A percentile compares a stretch with the other conserved stretches of the same genome.
phyloP scores from a whole-genome alignment of 2,329 filamentous ascomycete genomes.

The Onygenales sp. region DNA sequence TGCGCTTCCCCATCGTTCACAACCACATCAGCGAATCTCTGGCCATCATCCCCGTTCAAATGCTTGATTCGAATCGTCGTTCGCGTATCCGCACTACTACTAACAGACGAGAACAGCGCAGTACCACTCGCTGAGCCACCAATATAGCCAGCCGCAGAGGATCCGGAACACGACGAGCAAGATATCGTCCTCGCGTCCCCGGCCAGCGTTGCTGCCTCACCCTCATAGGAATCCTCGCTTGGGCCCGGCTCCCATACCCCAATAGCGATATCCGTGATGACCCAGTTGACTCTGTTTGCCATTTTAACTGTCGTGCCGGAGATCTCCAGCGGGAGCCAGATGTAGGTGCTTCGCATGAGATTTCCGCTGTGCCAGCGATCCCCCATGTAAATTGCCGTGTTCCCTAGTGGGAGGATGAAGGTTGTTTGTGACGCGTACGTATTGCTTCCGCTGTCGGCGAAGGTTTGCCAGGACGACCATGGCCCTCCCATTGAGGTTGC shows the following conservation, averaged over 20 bases:
- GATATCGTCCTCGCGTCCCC: conserved; percentile 37
- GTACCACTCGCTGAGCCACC: conserved; percentile 41
- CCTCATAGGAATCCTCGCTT: conserved; percentile 42
- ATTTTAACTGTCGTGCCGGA: conserved; percentile 39
- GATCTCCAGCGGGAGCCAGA: conserved; percentile 54
- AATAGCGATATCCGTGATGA: conserved; percentile 30
- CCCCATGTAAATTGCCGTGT: conserved; percentile 43
- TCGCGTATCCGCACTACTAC: conserved; percentile 33
- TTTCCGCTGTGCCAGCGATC: conserved; percentile 57
- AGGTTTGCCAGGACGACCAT: conserved; percentile 53
- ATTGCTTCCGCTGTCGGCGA: conserved; percentile 47
- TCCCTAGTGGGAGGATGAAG: conserved; percentile 44
- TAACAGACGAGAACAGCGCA: conserved; percentile 40
- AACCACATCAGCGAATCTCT: conserved; percentile 45
- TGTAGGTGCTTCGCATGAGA: conserved; percentile 51
- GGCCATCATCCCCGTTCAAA: conserved; percentile 44
- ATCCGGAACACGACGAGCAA: conserved; percentile 45
- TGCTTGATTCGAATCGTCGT: conserved; percentile 49
- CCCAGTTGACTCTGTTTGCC: conserved; percentile 47
- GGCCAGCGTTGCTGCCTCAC: conserved; percentile 35
- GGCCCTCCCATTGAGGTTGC: conserved; percentile 48
- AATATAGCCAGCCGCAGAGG: conserved; percentile 44
- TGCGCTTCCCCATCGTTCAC: conserved; percentile 45
- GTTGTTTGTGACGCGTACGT: conserved; percentile 55
- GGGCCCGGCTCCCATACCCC: conserved; percentile 39